These are phyloP conservation scores for Microbotryomycetes sp. DNA, from an alignment of 1,284 basidiomycete genomes.

Conservation along the genomic window DNA sequence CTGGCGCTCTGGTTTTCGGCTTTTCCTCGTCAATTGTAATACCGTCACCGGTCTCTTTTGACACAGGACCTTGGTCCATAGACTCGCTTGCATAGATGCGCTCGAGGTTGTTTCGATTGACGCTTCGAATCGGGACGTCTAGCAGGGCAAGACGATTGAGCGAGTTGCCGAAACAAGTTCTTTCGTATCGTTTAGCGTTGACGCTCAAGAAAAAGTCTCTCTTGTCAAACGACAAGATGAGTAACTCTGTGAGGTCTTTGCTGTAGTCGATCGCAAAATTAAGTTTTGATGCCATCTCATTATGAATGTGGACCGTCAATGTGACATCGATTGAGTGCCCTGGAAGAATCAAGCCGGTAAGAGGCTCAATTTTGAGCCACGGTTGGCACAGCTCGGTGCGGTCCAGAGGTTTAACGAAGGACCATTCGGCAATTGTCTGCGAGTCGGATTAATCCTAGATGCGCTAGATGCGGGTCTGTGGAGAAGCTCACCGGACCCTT, in stretches of 20 bases:
- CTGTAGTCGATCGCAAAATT: conserved; percentile 2
- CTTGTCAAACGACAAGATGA: conserved; percentile 23
- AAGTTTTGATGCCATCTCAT: not conserved
- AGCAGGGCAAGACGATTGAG: conserved; percentile 10
- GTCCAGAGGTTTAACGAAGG: conserved; percentile 10
- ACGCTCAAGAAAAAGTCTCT: conserved; percentile 25
- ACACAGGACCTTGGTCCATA: too few relatives aligned
- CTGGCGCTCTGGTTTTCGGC: conserved; percentile 4
- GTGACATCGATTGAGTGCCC: conserved; percentile 2
- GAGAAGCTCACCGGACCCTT: conserved; percentile 4
- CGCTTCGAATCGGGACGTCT: conserved; percentile 3
- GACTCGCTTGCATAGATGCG: too few relatives aligned
- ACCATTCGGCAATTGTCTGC: conserved; percentile 17
- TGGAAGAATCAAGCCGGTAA: conserved; percentile 17
- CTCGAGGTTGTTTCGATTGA: not conserved
- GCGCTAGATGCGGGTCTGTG: not conserved
- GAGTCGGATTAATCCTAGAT: not conserved
- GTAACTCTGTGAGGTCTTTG: conserved; percentile 12
- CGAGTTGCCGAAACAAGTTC: conserved; percentile 20
- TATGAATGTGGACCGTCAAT: conserved; percentile 13
- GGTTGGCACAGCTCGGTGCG: conserved; percentile 3
- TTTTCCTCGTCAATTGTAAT: not conserved
- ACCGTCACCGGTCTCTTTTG: not conserved
- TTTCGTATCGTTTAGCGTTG: conserved; percentile 3
- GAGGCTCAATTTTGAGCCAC: conserved; percentile 16